Base-by-base conservation (phyloP, 345 rosid genomes). In the Eucalyptus victrix region DNA sequence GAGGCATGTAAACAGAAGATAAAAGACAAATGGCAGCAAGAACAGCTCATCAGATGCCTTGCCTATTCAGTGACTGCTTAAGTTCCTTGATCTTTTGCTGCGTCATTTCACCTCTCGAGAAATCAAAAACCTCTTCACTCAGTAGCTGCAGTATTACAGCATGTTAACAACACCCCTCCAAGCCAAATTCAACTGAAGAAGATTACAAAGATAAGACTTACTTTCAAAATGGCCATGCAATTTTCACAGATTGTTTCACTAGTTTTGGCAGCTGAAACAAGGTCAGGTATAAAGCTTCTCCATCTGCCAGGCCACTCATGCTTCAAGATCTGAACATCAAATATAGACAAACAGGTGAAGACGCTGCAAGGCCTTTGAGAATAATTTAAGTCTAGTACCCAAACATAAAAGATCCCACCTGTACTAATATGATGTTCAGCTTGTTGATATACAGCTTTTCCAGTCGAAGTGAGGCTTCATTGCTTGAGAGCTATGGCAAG, bases 241-340 rank as follows among this genome's bases (percentile, higher is more conserved):
- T 98, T 98, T 91, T 97, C 99, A 85, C 99, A 98, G 90, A 98
- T 95, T 76, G 99, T 98, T 98, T 98, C 99, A 19, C 99, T 98
- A n/a, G 99, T 96, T 96, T 96, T 98, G 87, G 99, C 99, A 37
- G 99, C 99, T 10, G 99, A 95, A 94, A 98, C 99, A 88, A 98
- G 97, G 93, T 97, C 99, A 53, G 99, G 99, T 90, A 98, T 96
- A 92, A 97, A 98, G 93, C 99, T 97, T 90, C 92, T 93, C 99
- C 99, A 98, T 91, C 99, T 96, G 87, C 95, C 94, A 67, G 99
- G 99, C 99, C 99, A 98, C 89, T 98, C 99, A 92, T 98, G 99
- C 93, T 98, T 98, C 91, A 98, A 92, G 88, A 98, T 98, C 99
- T 98, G 91, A 62, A 26, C 49, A 10, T 65, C 44, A 62, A 86